These are phyloP conservation scores for Trebouxia gelatinosa DNA, from an alignment of 163 green algal species.

Conservation along the genomic window DNA sequence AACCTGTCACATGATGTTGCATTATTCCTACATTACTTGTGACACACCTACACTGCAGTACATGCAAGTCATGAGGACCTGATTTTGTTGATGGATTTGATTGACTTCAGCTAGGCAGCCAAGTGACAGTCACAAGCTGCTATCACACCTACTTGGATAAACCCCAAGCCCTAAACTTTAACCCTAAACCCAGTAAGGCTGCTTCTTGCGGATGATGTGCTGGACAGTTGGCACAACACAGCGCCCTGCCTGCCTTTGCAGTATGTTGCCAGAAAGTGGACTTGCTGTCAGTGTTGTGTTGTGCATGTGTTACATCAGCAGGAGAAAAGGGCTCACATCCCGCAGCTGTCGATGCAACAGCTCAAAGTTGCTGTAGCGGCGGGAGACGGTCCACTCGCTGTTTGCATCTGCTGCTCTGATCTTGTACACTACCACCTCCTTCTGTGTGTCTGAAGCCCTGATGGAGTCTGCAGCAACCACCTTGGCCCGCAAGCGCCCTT, in stretches of 20 bases:
- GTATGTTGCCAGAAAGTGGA: background rate
- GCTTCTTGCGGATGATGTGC: background rate
- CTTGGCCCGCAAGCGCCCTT: conserved; percentile 22
- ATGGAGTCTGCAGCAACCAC: conserved; percentile 70
- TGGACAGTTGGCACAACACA: background rate
- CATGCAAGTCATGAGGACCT: no score
- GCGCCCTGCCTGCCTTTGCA: background rate
- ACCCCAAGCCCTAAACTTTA: background rate
- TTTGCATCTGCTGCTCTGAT: conserved; percentile 63
- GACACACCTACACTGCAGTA: background rate
- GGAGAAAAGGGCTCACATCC: background rate
- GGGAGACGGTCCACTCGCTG: conserved; percentile 72
- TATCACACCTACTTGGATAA: background rate
- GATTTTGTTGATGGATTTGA: no score
- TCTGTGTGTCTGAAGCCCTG: conserved; percentile 59
- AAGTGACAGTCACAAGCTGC: no score
- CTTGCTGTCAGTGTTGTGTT: background rate
- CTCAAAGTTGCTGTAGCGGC: conserved; percentile 82
- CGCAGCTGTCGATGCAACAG: conserved; percentile 64
- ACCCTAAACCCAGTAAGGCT: background rate
- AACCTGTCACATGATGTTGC: background rate
- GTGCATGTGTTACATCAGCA: background rate
- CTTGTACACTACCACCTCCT: conserved; percentile 50
- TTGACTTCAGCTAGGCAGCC: no score
- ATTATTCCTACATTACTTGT: background rate